Percentiles rank a stretch among this genome's conserved stretches.
These are phyloP conservation scores for Stagonosporopsis vannaccii DNA, from an alignment of 2,329 filamentous ascomycete species.

Conservation along the genomic window DNA sequence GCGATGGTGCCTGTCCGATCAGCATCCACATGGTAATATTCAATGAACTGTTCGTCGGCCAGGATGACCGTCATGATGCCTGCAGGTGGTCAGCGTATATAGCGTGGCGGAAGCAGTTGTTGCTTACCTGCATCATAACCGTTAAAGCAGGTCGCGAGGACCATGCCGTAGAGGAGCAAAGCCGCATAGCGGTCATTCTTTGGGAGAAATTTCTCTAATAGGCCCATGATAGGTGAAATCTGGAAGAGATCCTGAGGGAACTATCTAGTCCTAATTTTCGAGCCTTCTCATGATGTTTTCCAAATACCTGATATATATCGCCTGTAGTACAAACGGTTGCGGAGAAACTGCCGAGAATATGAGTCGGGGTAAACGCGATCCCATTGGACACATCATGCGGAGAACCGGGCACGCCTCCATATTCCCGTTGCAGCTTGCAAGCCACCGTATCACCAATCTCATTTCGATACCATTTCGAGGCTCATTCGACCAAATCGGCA, in stretches of 20 bases:
- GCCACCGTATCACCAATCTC: background rate
- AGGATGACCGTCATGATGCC: constrained; percentile 16
- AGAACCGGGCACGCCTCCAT: background rate
- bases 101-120: too few species aligned
- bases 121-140: constrained; percentile 16
- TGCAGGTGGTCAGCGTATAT: background rate
- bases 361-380: background rate
- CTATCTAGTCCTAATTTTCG: too few species aligned
- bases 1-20: constrained; percentile 7
- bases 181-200: constrained; percentile 15
- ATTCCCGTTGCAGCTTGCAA: background rate
- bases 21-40: constrained; percentile 11
- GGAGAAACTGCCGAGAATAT: background rate
- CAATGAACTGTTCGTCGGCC: constrained; percentile 10
- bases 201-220: constrained; percentile 10
- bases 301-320: background rate
- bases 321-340: background rate
- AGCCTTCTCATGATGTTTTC: too few species aligned
- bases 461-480: background rate
- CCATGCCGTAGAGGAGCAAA: constrained; percentile 16
- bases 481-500: background rate
- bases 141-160: constrained; percentile 16
- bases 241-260: background rate
- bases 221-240: background rate
- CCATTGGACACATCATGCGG: background rate